Evolutionary conservation across 768 basidiomycete species (phyloP), one percentile per base, ranked within the genome.

Genomic region (Russula virescens): DNA sequence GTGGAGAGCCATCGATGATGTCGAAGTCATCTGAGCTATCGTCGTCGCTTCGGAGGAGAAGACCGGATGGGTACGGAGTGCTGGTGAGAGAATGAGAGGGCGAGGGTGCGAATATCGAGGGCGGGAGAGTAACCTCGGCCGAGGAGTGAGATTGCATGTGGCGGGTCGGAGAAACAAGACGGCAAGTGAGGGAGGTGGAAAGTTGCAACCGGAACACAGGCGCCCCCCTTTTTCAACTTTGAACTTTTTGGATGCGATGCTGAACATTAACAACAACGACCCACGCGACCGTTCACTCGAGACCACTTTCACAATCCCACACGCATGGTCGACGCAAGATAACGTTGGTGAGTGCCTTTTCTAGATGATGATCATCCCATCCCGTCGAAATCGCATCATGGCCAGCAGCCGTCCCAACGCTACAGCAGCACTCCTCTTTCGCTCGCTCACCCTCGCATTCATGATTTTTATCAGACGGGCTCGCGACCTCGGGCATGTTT

Each of bases 231-330:
- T 52, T 60, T 60, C 50, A 52, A 59, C 40, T 19, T 21, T n/a
- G 21, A 16, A 38, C 38, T n/a, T 35, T 14, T 38, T 45, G 23
- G 21, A 23, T 43, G 28, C 4, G 19, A 61, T 47, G 28, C 28
- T 7, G 38, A 38, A 38, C 8, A 38, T 23, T 1, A 26, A 47
- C 35, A 10, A 59, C 49, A 81, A 82, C 61, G 87, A 91, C 72
- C 86, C 88, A 16, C 79, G 88, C 61, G 85, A 91, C 67, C 64
- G 82, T 31, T 79, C 84, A 13, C 79, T 84, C 10, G 89, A 89
- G 70, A 76, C 75, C 0, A 76, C 78, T 43, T 74, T 85, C 66
- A 74, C 77, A 0, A 73, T 86, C n/a, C 90, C 90, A 0, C 80
- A 78, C 61, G 79, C 80, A 18, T 92, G 90, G 89, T 77, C 77